These are phyloP conservation scores for Trichosporon sp. DNA, from an alignment of 1,284 basidiomycete genomes.

Conservation along the genomic window DNA sequence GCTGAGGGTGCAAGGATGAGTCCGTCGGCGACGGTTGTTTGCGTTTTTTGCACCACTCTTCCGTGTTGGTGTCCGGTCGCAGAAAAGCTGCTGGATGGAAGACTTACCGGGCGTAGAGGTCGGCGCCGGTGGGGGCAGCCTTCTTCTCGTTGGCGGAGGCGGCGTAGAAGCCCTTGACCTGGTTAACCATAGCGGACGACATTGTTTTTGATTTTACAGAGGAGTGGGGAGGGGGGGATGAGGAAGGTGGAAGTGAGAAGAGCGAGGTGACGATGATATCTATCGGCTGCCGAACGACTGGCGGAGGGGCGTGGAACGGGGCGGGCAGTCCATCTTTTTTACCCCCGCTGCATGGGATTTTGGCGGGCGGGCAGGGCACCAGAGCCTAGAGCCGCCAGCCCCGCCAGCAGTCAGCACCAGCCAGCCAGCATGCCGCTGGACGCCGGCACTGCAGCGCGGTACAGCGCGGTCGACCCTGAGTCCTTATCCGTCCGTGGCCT, in stretches of 20 bases:
- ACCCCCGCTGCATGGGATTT: not conserved
- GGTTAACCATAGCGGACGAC: conserved; percentile 32
- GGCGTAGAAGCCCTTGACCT: conserved; percentile 47
- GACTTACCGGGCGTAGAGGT: conserved; percentile 53
- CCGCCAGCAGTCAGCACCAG: not conserved
- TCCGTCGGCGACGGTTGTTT: not conserved
- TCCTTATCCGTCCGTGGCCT: conserved; percentile 3
- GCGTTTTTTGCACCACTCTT: not conserved
- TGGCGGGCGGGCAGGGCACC: not conserved
- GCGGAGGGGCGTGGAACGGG: conserved; percentile 1
- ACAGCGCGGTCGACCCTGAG: conserved; percentile 1
- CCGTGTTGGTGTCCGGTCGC: not conserved
- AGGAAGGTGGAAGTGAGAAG: conserved; percentile 2
- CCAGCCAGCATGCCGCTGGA: too few species aligned
- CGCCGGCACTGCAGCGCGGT: not conserved
- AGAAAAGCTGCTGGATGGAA: not conserved
- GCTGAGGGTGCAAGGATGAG: not conserved
- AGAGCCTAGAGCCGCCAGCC: not conserved
- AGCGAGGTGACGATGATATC: not conserved
- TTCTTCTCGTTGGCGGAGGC: conserved; percentile 47
- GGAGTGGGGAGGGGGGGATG: not conserved
- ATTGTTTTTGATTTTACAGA: conserved; percentile 1
- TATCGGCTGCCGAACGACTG: not conserved
- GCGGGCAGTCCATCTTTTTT: conserved; percentile 1
- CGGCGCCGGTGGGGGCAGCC: conserved; percentile 49